Evolutionary conservation across 352 stramenopile species (phyloP).

Genomic region (Plasmopara viticola): DNA sequence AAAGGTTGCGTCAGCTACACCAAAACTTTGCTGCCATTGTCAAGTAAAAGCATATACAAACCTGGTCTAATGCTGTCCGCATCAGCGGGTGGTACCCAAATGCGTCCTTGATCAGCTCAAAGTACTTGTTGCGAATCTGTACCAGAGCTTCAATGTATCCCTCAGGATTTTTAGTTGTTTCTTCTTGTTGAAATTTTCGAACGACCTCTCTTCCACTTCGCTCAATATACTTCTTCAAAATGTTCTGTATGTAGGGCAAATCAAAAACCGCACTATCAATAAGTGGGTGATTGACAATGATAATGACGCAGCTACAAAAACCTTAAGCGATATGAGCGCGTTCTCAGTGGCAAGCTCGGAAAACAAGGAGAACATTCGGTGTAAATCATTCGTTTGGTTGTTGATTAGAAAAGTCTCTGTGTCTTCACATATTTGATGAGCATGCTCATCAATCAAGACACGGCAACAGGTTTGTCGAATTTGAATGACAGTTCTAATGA

Average conservation of each 20-base stretch:
- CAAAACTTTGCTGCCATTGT: not conserved
- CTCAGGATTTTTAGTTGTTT: constrained; percentile 74
- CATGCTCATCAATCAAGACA: constrained; percentile 73
- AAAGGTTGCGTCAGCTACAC: not conserved
- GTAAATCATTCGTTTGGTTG: constrained; percentile 74
- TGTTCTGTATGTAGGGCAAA: constrained; percentile 48
- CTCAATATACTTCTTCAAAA: constrained; percentile 84
- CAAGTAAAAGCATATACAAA: constrained; percentile 15
- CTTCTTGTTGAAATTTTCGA: constrained; percentile 71
- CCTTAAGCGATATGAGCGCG: constrained; percentile 76
- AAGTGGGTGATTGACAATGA: not conserved
- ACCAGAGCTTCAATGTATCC: constrained; percentile 82
- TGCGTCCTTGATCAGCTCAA: constrained; percentile 77
- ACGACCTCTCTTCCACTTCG: constrained; percentile 70
- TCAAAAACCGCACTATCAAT: constrained; percentile 4
- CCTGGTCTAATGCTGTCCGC: constrained; percentile 76
- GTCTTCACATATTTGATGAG: constrained; percentile 76
- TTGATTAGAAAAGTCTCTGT: constrained; percentile 68
- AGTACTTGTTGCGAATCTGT: constrained; percentile 78
- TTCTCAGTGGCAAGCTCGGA: constrained; percentile 77
- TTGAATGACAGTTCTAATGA: constrained; percentile 62
- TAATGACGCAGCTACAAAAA: constrained; percentile 6
- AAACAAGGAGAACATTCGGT: constrained; percentile 74
- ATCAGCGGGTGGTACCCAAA: constrained; percentile 81
- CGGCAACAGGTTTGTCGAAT: constrained; percentile 70